These are phyloP conservation scores for Dioszegia crocea DNA, from an alignment of 768 basidiomycete genomes.

Conservation along the genomic window DNA sequence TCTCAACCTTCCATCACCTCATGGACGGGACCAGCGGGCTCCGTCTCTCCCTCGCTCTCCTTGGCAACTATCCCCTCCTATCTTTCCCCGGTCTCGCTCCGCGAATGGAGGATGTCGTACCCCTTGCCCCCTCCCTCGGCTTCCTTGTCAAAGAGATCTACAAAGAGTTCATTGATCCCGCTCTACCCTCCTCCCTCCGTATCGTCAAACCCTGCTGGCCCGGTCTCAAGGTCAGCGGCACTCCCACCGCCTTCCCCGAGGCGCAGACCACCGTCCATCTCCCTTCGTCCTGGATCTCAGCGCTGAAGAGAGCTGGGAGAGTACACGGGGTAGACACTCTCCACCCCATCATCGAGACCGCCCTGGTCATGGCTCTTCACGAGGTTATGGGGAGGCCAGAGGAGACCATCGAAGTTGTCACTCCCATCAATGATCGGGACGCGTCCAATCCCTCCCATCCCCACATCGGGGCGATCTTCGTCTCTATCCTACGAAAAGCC, in stretches of 20 bases:
- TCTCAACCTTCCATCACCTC: constrained; percentile 1
- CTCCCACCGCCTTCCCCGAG: neutral
- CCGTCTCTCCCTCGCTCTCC: neutral
- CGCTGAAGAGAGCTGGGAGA: neutral
- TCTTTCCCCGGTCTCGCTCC: neutral
- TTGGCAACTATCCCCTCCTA: neutral
- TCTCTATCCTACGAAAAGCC: neutral
- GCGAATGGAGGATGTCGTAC: neutral
- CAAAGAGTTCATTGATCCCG: neutral
- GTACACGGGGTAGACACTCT: neutral
- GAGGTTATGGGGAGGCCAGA: neutral
- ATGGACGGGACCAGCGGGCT: constrained; percentile 3
- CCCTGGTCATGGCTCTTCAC: constrained; percentile 1
- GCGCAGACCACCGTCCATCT: neutral
- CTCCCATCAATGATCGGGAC: neutral
- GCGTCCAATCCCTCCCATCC: neutral
- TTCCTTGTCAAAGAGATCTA: neutral
- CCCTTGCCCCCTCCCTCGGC: neutral
- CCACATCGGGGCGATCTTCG: neutral
- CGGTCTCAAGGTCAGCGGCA: neutral
- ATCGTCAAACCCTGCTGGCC: constrained; percentile 2
- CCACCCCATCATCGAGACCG: constrained; percentile 11
- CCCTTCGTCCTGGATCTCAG: neutral
- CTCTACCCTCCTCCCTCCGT: neutral
- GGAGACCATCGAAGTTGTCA: neutral